Evolutionary conservation across 768 basidiomycete genomes (phyloP), one percentile per base, ranked within the genome.

Genomic region (Leccinum barrowsii): DNA sequence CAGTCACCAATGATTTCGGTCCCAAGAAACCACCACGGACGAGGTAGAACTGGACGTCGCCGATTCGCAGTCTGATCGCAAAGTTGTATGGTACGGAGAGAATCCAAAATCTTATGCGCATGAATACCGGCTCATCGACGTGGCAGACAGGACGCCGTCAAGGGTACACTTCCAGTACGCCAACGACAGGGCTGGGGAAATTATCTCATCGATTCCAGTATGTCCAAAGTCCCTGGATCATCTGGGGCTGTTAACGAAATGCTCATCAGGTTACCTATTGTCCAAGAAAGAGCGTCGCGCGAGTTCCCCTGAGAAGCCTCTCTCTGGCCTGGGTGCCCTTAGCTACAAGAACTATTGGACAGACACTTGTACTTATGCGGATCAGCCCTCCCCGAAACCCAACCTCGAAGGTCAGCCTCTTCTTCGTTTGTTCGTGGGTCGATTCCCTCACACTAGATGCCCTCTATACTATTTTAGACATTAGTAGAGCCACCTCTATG

Each of bases 181-280:
- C 96, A 98, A 74, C 78, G 96, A 62, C 87, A 90, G 73, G 97
- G 97, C 0, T 99, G 96, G 95, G 97, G 97, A 11, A 93, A 94
- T 73, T 81, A 93, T 55, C 81, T 99, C 66, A 98, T 99, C 65
- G 97, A 98, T 74, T 98, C 98, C 76, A 99, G 96, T 98, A 55
- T 40, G 67, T 65, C 44, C 24, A 21, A 53, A 26, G 52, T 59
- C 55, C 28, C 57, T 66, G 37, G 56, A 56, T 55, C 7, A 2
- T 59, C 24, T 26, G 30, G 12, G n/a, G 24, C n/a, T 35, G 6
- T 52, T 59, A 7, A 67, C n/a, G 30, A 34, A 49, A 40, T 30
- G 30, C 7, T 15, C 17, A 7, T n/a, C 62, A 98, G 96, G 97
- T 75, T 99, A 97, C 76, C 79, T 97, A 10, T 76, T 99, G 63